Conservation (phyloP, 1,139 yeast species). For the Taphrina wiesneri region DNA sequence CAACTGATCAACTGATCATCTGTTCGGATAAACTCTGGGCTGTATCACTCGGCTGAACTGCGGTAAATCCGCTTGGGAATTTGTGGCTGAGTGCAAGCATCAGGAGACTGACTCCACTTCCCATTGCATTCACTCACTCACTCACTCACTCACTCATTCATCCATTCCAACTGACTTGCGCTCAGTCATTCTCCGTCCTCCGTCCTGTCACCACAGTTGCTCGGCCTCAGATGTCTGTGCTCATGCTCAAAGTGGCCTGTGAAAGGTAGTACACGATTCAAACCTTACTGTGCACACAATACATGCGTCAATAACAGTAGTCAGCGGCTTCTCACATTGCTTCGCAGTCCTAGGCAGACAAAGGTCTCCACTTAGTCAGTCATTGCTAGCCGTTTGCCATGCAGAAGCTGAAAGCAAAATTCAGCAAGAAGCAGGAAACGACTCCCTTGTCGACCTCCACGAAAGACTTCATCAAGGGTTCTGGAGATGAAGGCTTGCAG, state of each 20-base stretch:
- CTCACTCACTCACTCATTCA: not conserved
- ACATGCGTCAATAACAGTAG: not conserved
- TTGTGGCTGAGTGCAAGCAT: not conserved
- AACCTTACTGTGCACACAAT: not conserved
- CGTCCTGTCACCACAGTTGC: too few relatives aligned
- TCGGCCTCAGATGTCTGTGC: too few relatives aligned
- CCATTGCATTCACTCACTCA: too few relatives aligned
- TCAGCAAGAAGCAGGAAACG: conserved; percentile 10
- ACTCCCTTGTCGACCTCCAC: conserved; percentile 3
- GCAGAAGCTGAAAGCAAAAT: conserved; percentile 12
- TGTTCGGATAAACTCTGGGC: too few relatives aligned
- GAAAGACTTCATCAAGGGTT: conserved; percentile 23
- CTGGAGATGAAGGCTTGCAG: conserved; percentile 28
- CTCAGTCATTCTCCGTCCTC: too few relatives aligned
- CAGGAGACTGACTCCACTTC: too few relatives aligned
- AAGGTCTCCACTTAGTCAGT: not conserved
- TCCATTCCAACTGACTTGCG: not conserved
- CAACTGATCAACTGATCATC: too few relatives aligned
- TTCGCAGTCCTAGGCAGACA: too few relatives aligned
- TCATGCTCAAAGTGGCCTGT: not conserved
- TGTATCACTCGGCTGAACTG: not conserved
- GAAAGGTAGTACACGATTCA: too few relatives aligned
- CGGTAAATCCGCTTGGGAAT: not conserved
- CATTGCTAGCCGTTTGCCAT: not conserved
- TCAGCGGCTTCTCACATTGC: not conserved